phyloP scores from a whole-genome alignment of 2,329 filamentous ascomycete genomes.

The Nemania sp. region DNA sequence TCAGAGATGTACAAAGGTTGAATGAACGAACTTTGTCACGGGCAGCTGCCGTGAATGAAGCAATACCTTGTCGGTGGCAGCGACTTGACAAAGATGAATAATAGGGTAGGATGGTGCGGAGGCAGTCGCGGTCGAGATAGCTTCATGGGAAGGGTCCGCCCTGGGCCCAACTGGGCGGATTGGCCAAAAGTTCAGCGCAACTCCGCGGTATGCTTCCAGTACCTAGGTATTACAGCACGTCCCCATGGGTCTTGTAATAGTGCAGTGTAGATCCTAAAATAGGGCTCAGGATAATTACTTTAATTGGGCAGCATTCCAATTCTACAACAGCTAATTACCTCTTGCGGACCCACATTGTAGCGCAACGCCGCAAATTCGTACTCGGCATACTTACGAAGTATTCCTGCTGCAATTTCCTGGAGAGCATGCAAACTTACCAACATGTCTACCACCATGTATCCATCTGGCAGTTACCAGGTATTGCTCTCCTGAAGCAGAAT shows the following conservation, averaged over 20 bases:
- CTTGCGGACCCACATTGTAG: too few species aligned
- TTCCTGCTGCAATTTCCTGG: too few species aligned
- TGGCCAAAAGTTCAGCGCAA: not conserved
- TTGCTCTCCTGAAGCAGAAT: too few species aligned
- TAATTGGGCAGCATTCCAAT: constrained; percentile 6
- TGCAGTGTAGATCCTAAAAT: constrained; percentile 13
- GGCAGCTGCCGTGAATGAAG: constrained; percentile 8
- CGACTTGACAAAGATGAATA: not conserved
- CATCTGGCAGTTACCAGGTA: too few species aligned
- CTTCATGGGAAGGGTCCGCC: not conserved
- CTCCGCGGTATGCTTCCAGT: not conserved
- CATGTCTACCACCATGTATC: too few species aligned
- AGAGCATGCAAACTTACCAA: too few species aligned
- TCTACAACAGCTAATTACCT: too few species aligned
- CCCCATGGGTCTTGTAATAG: not conserved
- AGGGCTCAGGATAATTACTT: not conserved
- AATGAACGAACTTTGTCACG: not conserved
- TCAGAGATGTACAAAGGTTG: not conserved
- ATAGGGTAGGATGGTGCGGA: not conserved
- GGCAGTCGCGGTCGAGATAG: not conserved
- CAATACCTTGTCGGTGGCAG: constrained; percentile 1
- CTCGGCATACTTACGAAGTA: too few species aligned
- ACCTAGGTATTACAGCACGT: not conserved
- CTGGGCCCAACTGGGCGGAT: not conserved
- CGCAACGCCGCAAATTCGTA: too few species aligned